Evolutionary conservation across 1,139 yeast genomes (phyloP), one percentile per base, ranked within the genome.

Genomic region (Candida smagusa): DNA sequence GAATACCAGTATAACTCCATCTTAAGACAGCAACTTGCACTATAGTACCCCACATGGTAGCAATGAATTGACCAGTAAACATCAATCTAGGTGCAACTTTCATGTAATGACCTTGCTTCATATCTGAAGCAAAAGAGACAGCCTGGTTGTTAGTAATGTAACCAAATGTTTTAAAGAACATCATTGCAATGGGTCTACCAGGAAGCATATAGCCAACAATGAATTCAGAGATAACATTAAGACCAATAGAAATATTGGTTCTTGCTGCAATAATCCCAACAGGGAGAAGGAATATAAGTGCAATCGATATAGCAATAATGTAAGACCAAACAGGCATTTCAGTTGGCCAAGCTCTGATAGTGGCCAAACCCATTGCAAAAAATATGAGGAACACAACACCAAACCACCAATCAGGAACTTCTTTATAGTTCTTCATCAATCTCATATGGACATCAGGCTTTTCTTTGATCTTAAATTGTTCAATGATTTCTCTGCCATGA

Each of bases 361-460:
- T 64, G 23, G 59, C 74, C 41, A 70, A 56, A 7, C 74, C 56
- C 46, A 68, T 42, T 23, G 58, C 74, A 43, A 70, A 68, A 67
- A 65, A 23, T 9, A 59, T 44, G 19, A 68, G 44, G 53, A 50
- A 74, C 4, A 77, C 66, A 27, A 71, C 50, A 1, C 52, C 52
- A 51, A 66, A 83, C 84, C 86, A 78, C 86, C 86, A 80, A 43
- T 73, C 79, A 25, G 89, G 89, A 23, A 74, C 79, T 47, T 75
- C 79, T 36, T 64, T 71, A 58, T 81, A 83, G 31, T 62, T 59
- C 42, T 62, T 64, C 84, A 81, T 81, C 42, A 80, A 68, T 48
- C 81, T 70, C 64, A 70, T 72, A 55, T 81, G 88, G 21, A 82
- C 77, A 58, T 82, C 87, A 29, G 74, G 76, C 50, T 63, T 66